Percentiles rank a stretch among this genome's conserved stretches.
phyloP scores from a whole-genome alignment of 2,329 filamentous ascomycete genomes.

The Nothomitra cinnamomea region DNA sequence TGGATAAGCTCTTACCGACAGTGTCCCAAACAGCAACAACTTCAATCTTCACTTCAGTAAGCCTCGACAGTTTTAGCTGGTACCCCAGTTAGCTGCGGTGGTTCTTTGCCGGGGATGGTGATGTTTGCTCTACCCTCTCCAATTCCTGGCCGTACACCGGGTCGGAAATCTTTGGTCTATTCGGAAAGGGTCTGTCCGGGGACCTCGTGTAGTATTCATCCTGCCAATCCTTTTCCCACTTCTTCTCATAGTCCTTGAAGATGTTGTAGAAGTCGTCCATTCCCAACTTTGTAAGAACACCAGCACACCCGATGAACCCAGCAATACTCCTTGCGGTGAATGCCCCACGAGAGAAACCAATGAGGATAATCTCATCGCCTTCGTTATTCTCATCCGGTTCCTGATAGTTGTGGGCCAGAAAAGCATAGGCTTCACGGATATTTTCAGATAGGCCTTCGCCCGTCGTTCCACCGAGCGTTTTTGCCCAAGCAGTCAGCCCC shows the following conservation, averaged over 20 bases:
- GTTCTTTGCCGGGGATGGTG: not conserved
- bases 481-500: not conserved
- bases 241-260: slow-evolving; percentile 7
- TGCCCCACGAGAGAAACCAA: slow-evolving; percentile 31
- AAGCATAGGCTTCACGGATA: slow-evolving; percentile 22
- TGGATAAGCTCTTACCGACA: slow-evolving; percentile 16
- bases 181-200: not conserved
- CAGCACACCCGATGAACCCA: slow-evolving; percentile 27
- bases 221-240: not conserved
- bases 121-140: not conserved
- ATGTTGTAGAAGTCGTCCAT: slow-evolving; percentile 3
- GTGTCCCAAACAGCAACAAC: slow-evolving; percentile 30
- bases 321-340: slow-evolving; percentile 29
- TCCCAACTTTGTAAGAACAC: slow-evolving; percentile 17
- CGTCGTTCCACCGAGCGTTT: slow-evolving; percentile 4
- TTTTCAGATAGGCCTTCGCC: slow-evolving; percentile 11
- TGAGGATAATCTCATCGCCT: slow-evolving; percentile 33
- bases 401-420: slow-evolving; percentile 35
- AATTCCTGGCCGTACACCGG: slow-evolving; percentile 1
- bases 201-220: not conserved
- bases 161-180: slow-evolving; percentile 1
- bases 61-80: not conserved
- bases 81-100: not conserved
- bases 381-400: slow-evolving; percentile 10
- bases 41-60: slow-evolving; percentile 20